A percentile compares a stretch with the other conserved stretches of the same genome.
phyloP scores from a whole-genome alignment of 768 basidiomycete species.

The Leucosporidium creatinivorum region DNA sequence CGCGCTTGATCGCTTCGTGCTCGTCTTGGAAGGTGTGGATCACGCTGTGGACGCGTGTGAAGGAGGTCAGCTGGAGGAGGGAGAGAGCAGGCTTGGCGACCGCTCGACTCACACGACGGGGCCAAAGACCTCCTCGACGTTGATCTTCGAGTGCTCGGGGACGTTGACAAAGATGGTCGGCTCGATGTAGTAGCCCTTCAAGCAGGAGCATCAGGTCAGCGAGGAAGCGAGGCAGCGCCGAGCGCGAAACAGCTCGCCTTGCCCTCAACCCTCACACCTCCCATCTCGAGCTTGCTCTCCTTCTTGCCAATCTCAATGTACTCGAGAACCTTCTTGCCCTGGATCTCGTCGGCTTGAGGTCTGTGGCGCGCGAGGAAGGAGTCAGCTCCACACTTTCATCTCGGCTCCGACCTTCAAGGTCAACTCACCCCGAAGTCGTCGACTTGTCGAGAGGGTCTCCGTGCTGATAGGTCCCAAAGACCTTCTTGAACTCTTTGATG shows the following conservation, averaged over 20 bases:
- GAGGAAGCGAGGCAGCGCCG: not conserved
- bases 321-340: conserved; percentile 54
- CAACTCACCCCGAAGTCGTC: conserved; percentile 11
- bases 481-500: conserved; percentile 50
- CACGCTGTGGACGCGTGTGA: conserved; percentile 39
- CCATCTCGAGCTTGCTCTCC: conserved; percentile 51
- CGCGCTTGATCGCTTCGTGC: conserved; percentile 42
- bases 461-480: conserved; percentile 59
- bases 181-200: conserved; percentile 57
- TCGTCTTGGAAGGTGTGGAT: conserved; percentile 64
- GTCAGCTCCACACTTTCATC: not conserved
- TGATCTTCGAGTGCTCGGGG: conserved; percentile 62
- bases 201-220: not conserved
- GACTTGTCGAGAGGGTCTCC: conserved; percentile 34
- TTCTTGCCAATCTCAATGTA: conserved; percentile 65
- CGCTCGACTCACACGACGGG: conserved; percentile 46
- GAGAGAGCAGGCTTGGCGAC: not conserved
- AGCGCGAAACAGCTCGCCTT: conserved; percentile 28
- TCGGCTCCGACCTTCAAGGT: too few relatives aligned
- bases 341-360: conserved; percentile 59
- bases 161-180: conserved; percentile 70
- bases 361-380: conserved; percentile 52
- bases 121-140: conserved; percentile 42
- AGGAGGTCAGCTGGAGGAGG: not conserved
- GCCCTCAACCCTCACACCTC: conserved; percentile 52